Base-by-base conservation (phyloP, 106 monocot genomes). In the Acorus calamus region DNA sequence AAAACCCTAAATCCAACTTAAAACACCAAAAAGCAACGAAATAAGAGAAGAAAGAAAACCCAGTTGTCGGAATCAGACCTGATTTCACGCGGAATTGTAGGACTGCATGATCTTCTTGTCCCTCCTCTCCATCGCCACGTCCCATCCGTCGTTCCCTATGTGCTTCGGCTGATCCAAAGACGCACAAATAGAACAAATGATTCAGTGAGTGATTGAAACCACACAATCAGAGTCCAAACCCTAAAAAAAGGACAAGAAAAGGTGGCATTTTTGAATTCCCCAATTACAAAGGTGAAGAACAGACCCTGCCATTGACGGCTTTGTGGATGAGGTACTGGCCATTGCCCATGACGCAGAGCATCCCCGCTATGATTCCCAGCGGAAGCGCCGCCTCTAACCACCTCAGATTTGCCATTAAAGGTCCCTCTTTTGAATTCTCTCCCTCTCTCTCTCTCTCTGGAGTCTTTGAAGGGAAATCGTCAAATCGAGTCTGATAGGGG, bases 321-420 rank as follows among this genome's bases (percentile, higher is more conserved):
- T 68, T 84, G 77, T 98, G 91, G 77, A 98, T 88, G 74, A 57
- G 77, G 72, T 98, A 98, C 78, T 91, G 96, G 3, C 77, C 77
- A 75, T 98, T 98, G n/a, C 91, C 96, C 91, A 91, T 91, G 46
- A 88, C 74, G 67, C 77, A 82, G 6, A 98, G 80, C 85, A 98
- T 81, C 10, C 91, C 96, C 6, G 76, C 91, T 83, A 98, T 98
- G 87, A 98, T 85, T n/a, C 87, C 96, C 52, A 98, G 74, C 47
- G 96, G 96, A n/a, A 98, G 82, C 43, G 85, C 14, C 8, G 96
- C 96, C 65, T 98, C 96, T 69, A 98, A 43, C 81, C 76, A 84
- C 54, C 71, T 52, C 4, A 84, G 56, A 49, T 73, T 84, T 81
- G 57, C 78, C 88, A 89, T 89, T 28, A 28, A 28, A 28, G 28